Conservation (phyloP, 768 basidiomycete genomes). For the Macrolepiota fuliginosa region DNA sequence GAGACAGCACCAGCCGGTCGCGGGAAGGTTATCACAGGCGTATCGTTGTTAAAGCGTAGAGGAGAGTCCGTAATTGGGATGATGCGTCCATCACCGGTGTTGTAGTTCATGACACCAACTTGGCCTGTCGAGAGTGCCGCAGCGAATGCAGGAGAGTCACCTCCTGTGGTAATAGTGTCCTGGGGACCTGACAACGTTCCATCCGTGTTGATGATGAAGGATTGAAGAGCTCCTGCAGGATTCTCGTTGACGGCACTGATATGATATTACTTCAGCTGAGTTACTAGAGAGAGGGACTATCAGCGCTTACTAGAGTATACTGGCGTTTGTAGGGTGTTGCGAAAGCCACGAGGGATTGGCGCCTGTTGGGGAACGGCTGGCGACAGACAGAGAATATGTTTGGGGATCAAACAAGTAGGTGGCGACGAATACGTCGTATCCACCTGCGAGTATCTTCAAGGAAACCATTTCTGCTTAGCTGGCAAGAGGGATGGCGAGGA, state of each 20-base stretch:
- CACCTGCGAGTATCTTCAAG: slow-evolving; percentile 17
- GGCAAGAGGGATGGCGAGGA: background rate
- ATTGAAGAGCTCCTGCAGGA: slow-evolving; percentile 45
- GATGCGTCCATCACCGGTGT: slow-evolving; percentile 51
- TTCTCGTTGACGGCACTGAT: slow-evolving; percentile 63
- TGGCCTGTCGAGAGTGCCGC: slow-evolving; percentile 50
- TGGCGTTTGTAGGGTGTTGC: slow-evolving; percentile 11
- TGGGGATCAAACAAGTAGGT: slow-evolving; percentile 15
- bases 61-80: slow-evolving; percentile 44
- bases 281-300: background rate
- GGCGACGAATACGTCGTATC: slow-evolving; percentile 15
- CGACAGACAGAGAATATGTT: slow-evolving; percentile 6
- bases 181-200: slow-evolving; percentile 44
- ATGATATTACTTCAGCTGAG: slow-evolving; percentile 16
- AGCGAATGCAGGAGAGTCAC: slow-evolving; percentile 50
- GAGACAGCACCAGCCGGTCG: slow-evolving; percentile 39
- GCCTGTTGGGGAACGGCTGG: slow-evolving; percentile 14
- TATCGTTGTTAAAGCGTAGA: slow-evolving; percentile 28
- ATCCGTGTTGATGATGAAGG: slow-evolving; percentile 46
- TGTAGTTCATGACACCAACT: slow-evolving; percentile 62
- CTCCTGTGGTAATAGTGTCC: slow-evolving; percentile 47
- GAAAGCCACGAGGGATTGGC: slow-evolving; percentile 16
- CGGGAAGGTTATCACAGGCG: slow-evolving; percentile 54
- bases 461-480: slow-evolving; percentile 8
- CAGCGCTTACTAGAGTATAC: slow-evolving; percentile 49